Conservation (phyloP, 192 early-diverging fungal species). For the Jimgerdemannia lactiflua region DNA sequence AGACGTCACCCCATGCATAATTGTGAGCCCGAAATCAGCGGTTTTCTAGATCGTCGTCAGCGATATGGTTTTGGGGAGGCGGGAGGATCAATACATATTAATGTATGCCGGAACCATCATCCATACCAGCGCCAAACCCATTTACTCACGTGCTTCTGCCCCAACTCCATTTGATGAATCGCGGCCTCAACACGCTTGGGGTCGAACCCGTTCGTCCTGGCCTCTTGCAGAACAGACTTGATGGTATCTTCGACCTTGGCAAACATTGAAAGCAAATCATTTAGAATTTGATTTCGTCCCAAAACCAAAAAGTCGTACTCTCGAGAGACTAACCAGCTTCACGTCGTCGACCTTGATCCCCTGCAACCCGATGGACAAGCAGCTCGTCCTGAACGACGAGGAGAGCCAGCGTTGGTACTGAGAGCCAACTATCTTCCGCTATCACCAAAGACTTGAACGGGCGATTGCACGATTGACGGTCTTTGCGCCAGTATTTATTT, state of each 20-base stretch:
- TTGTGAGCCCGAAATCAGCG: constrained; percentile 79
- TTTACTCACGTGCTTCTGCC: constrained; percentile 74
- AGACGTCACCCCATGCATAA: constrained; percentile 75
- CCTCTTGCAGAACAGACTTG: constrained; percentile 61
- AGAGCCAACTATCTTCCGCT: too few relatives aligned
- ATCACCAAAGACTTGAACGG: too few relatives aligned
- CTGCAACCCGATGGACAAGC: constrained; percentile 86
- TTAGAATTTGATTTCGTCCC: constrained; percentile 1
- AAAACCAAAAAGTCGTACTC: neutral
- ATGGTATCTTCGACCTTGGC: constrained; percentile 65
- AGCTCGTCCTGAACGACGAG: constrained; percentile 35
- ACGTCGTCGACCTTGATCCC: constrained; percentile 75
- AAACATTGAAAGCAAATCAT: neutral
- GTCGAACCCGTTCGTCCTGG: constrained; percentile 75
- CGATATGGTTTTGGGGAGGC: neutral
- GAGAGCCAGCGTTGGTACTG: neutral
- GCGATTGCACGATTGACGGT: neutral
- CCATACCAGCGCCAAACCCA: neutral
- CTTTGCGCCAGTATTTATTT: neutral
- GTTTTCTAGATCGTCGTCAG: constrained; percentile 53
- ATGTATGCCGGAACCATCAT: neutral
- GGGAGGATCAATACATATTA: neutral
- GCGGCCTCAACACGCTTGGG: constrained; percentile 74
- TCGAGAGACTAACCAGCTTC: constrained; percentile 29
- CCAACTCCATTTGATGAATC: constrained; percentile 87